Conservation (phyloP, 2,329 filamentous ascomycete species). For the Talaromyces sp. region DNA sequence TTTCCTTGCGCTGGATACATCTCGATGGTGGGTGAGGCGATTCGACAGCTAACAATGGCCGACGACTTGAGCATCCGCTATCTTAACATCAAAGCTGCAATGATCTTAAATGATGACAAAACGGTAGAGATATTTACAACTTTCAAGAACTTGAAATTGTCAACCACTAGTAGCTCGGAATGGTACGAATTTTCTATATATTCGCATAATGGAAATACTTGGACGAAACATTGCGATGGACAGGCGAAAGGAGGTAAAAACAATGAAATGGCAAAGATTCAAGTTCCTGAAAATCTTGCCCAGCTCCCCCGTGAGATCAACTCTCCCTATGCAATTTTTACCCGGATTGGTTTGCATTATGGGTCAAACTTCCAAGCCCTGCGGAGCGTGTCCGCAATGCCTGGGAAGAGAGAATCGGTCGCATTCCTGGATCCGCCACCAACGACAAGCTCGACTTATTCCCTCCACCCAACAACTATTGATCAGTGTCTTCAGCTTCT, state of each 20-base stretch:
- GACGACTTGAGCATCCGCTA: conserved; percentile 23
- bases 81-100: neutral
- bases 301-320: neutral
- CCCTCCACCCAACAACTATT: conserved; percentile 4
- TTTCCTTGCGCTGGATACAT: conserved; percentile 4
- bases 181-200: conserved; percentile 11
- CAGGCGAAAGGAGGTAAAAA: neutral
- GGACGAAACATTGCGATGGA: conserved; percentile 12
- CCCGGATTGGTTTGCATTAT: neutral
- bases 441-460: neutral
- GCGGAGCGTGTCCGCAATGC: neutral
- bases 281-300: neutral
- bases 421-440: neutral
- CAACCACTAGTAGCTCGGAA: neutral
- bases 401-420: neutral
- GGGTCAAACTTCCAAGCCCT: conserved; percentile 5
- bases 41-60: neutral
- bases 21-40: neutral
- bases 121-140: neutral
- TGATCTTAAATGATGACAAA: neutral
- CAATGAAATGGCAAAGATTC: neutral
- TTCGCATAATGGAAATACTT: conserved; percentile 5
- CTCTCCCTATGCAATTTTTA: neutral
- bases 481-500: conserved; percentile 1
- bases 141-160: neutral